Percentiles rank a stretch among this genome's conserved stretches.
phyloP scores from a whole-genome alignment of 169 alveolate genomes.

The Cryptosporidium viatorum region DNA sequence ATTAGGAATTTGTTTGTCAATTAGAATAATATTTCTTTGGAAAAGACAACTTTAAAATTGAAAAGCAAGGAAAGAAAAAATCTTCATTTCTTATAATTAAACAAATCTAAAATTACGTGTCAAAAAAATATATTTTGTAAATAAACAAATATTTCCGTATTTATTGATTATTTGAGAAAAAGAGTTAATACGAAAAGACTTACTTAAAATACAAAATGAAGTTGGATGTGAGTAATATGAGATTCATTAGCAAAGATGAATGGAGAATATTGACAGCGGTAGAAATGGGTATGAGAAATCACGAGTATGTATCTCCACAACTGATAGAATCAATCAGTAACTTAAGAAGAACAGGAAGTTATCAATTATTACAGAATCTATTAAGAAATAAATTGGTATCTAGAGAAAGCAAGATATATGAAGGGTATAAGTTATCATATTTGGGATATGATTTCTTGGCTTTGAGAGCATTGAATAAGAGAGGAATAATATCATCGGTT shows the following conservation, averaged over 20 bases:
- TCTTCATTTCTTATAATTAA: too few species aligned
- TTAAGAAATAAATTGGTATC: constrained; percentile 93
- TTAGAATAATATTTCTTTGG: background rate
- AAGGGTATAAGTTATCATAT: constrained; percentile 97
- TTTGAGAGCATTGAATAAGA: constrained; percentile 91
- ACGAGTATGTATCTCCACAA: constrained; percentile 95
- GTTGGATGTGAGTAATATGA: constrained; percentile 76
- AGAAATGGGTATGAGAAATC: constrained; percentile 99
- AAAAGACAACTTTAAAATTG: background rate
- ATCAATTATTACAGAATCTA: constrained; percentile 88
- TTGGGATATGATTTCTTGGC: constrained; percentile 99
- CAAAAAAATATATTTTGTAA: too few species aligned
- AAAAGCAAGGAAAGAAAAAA: background rate
- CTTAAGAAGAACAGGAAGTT: constrained; percentile 90
- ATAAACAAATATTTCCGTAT: too few species aligned
- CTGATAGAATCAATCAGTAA: constrained; percentile 96
- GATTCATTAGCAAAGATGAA: constrained; percentile 88
- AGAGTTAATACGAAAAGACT: background rate
- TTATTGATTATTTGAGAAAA: background rate
- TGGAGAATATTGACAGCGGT: constrained; percentile 95
- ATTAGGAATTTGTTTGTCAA: too few species aligned
- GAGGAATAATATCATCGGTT: constrained; percentile 92
- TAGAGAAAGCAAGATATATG: constrained; percentile 93
- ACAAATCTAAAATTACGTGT: background rate
- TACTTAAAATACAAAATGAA: constrained; percentile 48